Evolutionary conservation across 2,329 filamentous ascomycete species (phyloP), one percentile per base, ranked within the genome.

Genomic region (Pyricularia pennisetigena): DNA sequence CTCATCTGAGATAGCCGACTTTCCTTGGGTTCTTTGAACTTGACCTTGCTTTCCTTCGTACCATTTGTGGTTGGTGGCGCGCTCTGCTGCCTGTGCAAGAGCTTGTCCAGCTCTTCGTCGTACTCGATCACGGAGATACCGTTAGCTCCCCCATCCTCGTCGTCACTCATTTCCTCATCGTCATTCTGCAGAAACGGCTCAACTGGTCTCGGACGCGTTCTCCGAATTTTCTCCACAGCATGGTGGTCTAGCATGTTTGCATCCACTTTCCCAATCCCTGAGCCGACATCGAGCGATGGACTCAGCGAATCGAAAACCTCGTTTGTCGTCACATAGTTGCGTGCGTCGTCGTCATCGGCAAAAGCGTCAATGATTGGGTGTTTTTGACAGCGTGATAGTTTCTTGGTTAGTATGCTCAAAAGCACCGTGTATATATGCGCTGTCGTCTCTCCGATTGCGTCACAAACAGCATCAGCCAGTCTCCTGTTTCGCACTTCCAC

Each of bases 401-500:
- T 87, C 30, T 85, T 83, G 71, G 94, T 92, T 64, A 97, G 78
- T 9, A 88, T 83, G 67, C 85, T 84, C 14, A 98, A 82, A 23
- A 96, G 82, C 16, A 88, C 85, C 54, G 86, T 87, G 75, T 97
- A 98, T 1, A 98, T 87, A 69, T 89, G 84, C 0, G 90, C 89
- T 0, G 94, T 96, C 1, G 86, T 88, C 59, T 88, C 83, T 63
- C 93, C 91, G 24, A 95, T 84, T 35, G 86, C 83, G 67, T 90
- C 86, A 67, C 88, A 84, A 0, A 88, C 92, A 68, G 93, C 86
- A n/a, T 88, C 83, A 67, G 90, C 87, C 2, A 98, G 87, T 24
- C 88, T 87, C 71, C 89, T 85, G 73, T 93, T 97, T 68, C 94
- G 91, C 71, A 97, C 82, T 66, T 91, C 88, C 10, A 97, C 91